Conservation (phyloP, 768 basidiomycete species). For the Candolleomyces eurysporus region DNA sequence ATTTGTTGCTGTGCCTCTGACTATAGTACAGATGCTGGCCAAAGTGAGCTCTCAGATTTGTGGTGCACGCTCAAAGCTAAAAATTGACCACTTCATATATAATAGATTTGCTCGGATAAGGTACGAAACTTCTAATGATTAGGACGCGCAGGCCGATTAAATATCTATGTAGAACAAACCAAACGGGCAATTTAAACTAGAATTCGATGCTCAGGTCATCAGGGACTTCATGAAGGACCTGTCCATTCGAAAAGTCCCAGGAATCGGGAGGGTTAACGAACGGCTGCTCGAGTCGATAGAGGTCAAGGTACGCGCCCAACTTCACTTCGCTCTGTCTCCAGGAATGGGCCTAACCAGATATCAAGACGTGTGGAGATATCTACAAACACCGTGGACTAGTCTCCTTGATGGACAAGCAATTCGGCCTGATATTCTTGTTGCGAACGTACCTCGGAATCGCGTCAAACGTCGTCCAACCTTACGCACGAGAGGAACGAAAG, state of each 20-base stretch:
- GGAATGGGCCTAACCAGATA: constrained; percentile 2
- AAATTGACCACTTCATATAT: neutral
- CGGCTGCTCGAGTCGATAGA: constrained; percentile 83
- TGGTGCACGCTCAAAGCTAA: neutral
- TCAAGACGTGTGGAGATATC: constrained; percentile 88
- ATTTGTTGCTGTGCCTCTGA: constrained; percentile 7
- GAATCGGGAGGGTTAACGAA: constrained; percentile 90
- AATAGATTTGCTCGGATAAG: constrained; percentile 90
- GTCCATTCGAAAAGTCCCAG: constrained; percentile 84
- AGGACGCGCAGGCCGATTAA: constrained; percentile 4
- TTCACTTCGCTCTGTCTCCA: constrained; percentile 1
- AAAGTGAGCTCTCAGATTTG: neutral
- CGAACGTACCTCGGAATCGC: constrained; percentile 83
- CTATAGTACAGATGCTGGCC: constrained; percentile 12
- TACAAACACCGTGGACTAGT: constrained; percentile 70
- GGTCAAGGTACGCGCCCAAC: constrained; percentile 57
- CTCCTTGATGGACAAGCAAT: constrained; percentile 83
- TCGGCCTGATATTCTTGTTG: constrained; percentile 75
- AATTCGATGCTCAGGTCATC: constrained; percentile 63
- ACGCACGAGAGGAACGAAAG: constrained; percentile 79
- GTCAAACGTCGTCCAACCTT: constrained; percentile 76
- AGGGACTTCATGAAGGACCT: constrained; percentile 76
- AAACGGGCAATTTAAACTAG: constrained; percentile 83
- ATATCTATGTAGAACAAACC: constrained; percentile 73
- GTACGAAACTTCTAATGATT: constrained; percentile 28